Conservation (phyloP, 208 protist species). For the Trypanosoma boissoni region DNA sequence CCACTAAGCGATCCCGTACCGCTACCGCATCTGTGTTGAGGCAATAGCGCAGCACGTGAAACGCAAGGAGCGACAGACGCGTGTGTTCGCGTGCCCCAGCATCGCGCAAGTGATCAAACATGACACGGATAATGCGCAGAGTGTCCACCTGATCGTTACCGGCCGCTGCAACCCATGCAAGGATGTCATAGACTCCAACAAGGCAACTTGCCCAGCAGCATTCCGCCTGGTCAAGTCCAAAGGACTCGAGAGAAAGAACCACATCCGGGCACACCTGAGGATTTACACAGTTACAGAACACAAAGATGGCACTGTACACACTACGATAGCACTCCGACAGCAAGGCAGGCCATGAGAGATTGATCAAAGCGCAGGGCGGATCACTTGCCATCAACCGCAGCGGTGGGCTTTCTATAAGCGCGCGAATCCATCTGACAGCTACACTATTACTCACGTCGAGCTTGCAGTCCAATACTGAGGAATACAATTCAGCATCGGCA, state of each 20-base stretch:
- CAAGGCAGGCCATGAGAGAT: slow-evolving; percentile 46
- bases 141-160: slow-evolving; percentile 23
- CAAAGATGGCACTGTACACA: slow-evolving; percentile 58
- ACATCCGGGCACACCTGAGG: slow-evolving; percentile 6
- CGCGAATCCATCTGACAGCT: slow-evolving; percentile 23
- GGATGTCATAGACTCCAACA: slow-evolving; percentile 66
- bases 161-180: slow-evolving; percentile 48
- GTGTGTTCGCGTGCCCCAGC: slow-evolving; percentile 62
- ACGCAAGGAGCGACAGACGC: slow-evolving; percentile 55
- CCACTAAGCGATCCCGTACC: slow-evolving; percentile 31
- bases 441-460: no score
- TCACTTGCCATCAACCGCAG: slow-evolving; percentile 19
- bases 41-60: slow-evolving; percentile 44
- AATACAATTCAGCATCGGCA: no score
- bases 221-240: slow-evolving; percentile 58
- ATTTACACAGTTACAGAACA: slow-evolving; percentile 20
- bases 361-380: slow-evolving; percentile 34
- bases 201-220: slow-evolving; percentile 76
- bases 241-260: slow-evolving; percentile 40
- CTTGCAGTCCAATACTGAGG: no score
- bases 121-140: slow-evolving; percentile 34
- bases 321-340: slow-evolving; percentile 56
- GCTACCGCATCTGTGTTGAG: slow-evolving; percentile 36
- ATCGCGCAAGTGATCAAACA: slow-evolving; percentile 66
- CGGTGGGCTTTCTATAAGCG: slow-evolving; percentile 21